Base-by-base conservation (phyloP, 1,284 basidiomycete species). In the Phlebopus sp. region DNA sequence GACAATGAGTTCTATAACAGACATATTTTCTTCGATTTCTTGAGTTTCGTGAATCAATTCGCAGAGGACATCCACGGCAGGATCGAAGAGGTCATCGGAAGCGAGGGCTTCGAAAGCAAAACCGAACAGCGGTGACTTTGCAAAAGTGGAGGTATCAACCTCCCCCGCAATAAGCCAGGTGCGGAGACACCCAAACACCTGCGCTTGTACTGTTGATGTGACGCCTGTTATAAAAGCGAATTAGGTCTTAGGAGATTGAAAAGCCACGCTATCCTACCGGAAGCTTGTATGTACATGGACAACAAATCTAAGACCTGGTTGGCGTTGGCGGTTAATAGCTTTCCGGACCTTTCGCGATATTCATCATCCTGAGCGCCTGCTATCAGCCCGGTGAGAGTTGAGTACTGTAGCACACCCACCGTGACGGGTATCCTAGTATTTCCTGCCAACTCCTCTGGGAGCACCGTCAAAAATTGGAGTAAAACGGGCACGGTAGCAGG, bases 11-110 rank as follows among this genome's bases (percentile, higher is more conserved):
- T 97, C 80, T 56, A 99, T 94, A 54, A 90, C 82, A 13, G 79
- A 70, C 82, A 95, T 90, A 64, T 95, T 96, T 42, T 99, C 96
- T 54, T 97, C 86, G 21, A 97, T 79, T 69, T 99, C 97, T 69
- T 98, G 96, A 0, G 97, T 99, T 68, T 99, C 97, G 68, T 98
- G 94, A 51, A 99, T 95, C 55, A 98, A 72, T 63, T 97, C 94
- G 69, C 92, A 96, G 46, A 98, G 77, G 37, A 92, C 86, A 56
- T 97, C 91, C 35, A 96, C 92, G 0, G 93, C 94, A 2, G 86
- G 69, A 62, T 99, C 97, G 63, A 99, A 99, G 9, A 99, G 78
- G 40, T 83, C 78, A 25, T 97, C 91, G 2, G 88, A 87, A 9
- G 77, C 77, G 17, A 99, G 77, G 3, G 94, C 90, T 51, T 90